Conservation (phyloP, 78 protist genomes). For the Abeoforma whisleri region DNA sequence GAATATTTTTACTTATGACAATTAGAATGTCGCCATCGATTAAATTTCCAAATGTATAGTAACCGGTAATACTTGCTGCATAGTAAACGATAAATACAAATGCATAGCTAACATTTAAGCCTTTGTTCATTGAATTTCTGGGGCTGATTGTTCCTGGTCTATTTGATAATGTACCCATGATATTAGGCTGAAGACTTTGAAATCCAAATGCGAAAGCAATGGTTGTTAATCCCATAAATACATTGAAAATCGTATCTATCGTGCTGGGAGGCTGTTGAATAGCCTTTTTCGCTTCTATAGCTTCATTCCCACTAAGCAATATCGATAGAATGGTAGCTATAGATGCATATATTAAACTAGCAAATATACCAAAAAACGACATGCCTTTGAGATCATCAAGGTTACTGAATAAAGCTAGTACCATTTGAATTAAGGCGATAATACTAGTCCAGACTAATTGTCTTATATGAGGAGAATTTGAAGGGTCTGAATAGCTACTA, state of each 20-base stretch:
- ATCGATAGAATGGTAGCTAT: neutral
- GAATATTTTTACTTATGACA: neutral
- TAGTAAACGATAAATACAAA: neutral
- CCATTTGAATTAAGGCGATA: neutral
- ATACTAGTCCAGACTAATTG: neutral
- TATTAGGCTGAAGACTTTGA: constrained; percentile 31
- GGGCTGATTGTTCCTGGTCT: neutral
- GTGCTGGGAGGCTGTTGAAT: neutral
- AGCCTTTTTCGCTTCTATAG: neutral
- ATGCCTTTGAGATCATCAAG: neutral
- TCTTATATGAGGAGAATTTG: neutral
- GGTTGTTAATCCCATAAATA: constrained; percentile 34
- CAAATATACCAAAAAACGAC: neutral
- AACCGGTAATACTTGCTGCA: neutral
- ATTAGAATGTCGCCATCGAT: neutral
- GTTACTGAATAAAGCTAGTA: neutral
- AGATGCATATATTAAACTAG: neutral
- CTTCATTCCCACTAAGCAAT: neutral
- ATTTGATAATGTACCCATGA: neutral
- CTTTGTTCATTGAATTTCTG: neutral
- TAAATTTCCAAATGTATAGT: neutral
- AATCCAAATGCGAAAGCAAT: constrained; percentile 36
- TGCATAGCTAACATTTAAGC: neutral
- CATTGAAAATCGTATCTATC: neutral
- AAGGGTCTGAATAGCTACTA: neutral